Conservation (phyloP, 1,139 yeast species). For the Diutina catenulata region DNA sequence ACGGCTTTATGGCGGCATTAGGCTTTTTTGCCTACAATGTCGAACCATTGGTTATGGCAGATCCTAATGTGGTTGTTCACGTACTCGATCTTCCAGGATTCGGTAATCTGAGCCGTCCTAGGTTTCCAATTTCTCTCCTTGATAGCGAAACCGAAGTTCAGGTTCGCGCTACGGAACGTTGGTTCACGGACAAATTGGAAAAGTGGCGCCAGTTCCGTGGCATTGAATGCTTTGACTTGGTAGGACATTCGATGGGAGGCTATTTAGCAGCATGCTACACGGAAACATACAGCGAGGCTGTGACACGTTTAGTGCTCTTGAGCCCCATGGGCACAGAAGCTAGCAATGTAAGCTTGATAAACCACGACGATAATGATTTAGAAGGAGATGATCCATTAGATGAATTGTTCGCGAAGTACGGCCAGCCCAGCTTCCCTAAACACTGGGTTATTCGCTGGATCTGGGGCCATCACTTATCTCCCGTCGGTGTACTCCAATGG, state of each 20-base stretch:
- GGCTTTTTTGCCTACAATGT: slow-evolving; percentile 32
- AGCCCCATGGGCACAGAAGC: slow-evolving; percentile 41
- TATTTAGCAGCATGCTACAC: slow-evolving; percentile 29
- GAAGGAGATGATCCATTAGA: slow-evolving; percentile 14
- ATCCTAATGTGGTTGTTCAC: slow-evolving; percentile 8
- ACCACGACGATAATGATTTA: slow-evolving; percentile 18
- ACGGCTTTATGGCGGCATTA: slow-evolving; percentile 38
- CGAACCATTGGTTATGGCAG: slow-evolving; percentile 18
- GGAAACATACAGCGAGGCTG: slow-evolving; percentile 23
- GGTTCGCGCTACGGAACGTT: slow-evolving; percentile 23
- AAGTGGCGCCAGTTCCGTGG: slow-evolving; percentile 21
- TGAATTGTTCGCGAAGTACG: slow-evolving; percentile 11
- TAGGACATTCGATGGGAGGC: slow-evolving; percentile 37
- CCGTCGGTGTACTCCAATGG: slow-evolving; percentile 28
- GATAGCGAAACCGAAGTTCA: slow-evolving; percentile 19
- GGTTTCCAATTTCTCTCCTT: slow-evolving; percentile 22
- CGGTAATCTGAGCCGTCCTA: slow-evolving; percentile 33
- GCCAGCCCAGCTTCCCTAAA: slow-evolving; percentile 29
- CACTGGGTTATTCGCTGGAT: slow-evolving; percentile 20
- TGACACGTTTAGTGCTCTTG: slow-evolving; percentile 21
- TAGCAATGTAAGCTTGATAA: slow-evolving; percentile 23
- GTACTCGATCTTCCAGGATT: slow-evolving; percentile 32
- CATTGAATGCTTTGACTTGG: slow-evolving; percentile 19
- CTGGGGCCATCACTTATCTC: slow-evolving; percentile 30
- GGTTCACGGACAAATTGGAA: slow-evolving; percentile 33